Base-by-base conservation (phyloP, 2,329 filamentous ascomycete species). In the Botrytis sinoallii region DNA sequence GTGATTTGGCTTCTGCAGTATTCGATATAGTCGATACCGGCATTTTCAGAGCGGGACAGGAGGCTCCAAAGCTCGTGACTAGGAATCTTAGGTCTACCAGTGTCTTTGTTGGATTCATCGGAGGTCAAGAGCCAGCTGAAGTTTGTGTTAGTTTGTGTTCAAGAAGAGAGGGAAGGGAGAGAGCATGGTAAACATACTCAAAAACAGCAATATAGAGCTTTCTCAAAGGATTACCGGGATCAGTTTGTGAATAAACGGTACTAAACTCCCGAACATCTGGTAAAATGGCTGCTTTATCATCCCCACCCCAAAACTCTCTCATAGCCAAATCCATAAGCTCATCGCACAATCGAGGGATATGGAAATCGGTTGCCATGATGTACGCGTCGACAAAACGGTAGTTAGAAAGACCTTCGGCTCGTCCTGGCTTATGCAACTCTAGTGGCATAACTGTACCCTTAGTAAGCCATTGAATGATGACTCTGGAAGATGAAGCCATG, bases 91-190 rank as follows among this genome's bases (percentile, higher is more conserved):
- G 22, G 25, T 25, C 22, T 10, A 1, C 5, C 12, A 1, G 25
- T 48, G 10, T 25, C 52, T 57, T 22, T 29, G 32, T 48, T 66
- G 16, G 29, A 66, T 66, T 66, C 64, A 7, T 66, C 64, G 12
- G 64, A 66, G 22, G 40, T 48, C 10, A 66, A 3, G 20, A 35
- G 29, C 64, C 64, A 66, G 6, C 64, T 66, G 10, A 3, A 10
- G 0, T 2, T 2, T 48, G 18, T 18, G 1, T 66, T 3, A 66
- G 29, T 35, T 1, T 25, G 22, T 48, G 20, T 16, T 16, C 29
- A 38, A 25, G 22, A 0, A 6, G 3, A 4, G 3, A 5, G 40
- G 12, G 12, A 16, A 38, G 7, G 2, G 1, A 9, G 4, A 32
- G 14, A 10, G 4, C n/a, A n/a, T n/a, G n/a, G n/a, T n/a, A 4